Evolutionary conservation across 2,329 filamentous ascomycete genomes (phyloP), one percentile per base, ranked within the genome.

Genomic region (Rosellinia necatrix): DNA sequence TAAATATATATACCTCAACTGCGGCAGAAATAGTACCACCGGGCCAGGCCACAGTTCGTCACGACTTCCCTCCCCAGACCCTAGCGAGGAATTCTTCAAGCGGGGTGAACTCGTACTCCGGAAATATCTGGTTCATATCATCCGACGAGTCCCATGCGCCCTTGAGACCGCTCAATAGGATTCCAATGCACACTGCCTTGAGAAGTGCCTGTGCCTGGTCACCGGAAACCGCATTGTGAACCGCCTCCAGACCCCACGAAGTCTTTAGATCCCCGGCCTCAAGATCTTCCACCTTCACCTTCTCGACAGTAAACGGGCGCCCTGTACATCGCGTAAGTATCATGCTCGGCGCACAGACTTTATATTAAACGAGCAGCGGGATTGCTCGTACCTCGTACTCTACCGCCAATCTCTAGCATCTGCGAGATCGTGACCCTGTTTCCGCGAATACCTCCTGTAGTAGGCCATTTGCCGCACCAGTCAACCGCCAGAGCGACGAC

Each of bases 251-350:
- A 17, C 67, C 53, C 79, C 80, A 82, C 3, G 72, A 73, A 0
- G 74, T 68, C 12, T 72, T 71, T 2, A 77, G 60, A 10, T 55
- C 53, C 6, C 78, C 80, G 3, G 68, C 72, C 61, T 76, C 67
- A 4, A 85, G 74, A 62, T 85, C 81, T 46, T 75, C 71, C 0
- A 72, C 49, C 30, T 71, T 73, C 1, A 84, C 68, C n/a, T 72
- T 72, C 4, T 82, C 78, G 8, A 82, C 62, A 0, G 58, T 49
- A 50, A 80, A 78, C 4, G 69, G 54, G 3, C 58, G 42, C 9
- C 72, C 72, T 75, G 37, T 15, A 17, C 24, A 17, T 30, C 13
- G 21, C 3, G 13, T 50, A 10, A 56, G 42, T 13, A 43, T 13
- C 15, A 3, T 15, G n/a, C 15, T 32, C 4, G 13, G 13, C 3